Conservation (phyloP, 1,284 basidiomycete species). For the Amylostereum areolatum region DNA sequence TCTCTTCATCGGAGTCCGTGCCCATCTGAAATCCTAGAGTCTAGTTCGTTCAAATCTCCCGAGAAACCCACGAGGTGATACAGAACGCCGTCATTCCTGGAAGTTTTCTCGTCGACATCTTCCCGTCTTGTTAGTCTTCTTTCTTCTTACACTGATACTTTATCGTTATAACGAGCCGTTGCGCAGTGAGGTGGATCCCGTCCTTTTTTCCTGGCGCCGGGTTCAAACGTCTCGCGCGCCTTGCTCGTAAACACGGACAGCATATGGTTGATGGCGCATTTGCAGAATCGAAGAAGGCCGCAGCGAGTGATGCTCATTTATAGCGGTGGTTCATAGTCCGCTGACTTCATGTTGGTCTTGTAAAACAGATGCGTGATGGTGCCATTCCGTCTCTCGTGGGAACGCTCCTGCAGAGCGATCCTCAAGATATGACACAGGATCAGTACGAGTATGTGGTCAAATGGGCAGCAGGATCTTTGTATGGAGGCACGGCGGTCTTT, state of each 20-base stretch:
- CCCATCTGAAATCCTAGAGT: neutral
- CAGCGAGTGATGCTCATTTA: constrained; percentile 2
- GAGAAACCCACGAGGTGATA: constrained; percentile 34
- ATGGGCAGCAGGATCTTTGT: constrained; percentile 14
- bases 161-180: constrained; percentile 2
- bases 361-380: constrained; percentile 1
- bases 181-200: constrained; percentile 8
- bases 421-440: constrained; percentile 9
- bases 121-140: constrained; percentile 22
- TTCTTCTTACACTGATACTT: neutral
- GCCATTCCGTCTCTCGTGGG: constrained; percentile 11
- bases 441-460: constrained; percentile 13
- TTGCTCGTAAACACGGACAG: constrained; percentile 9
- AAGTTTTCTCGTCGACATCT: constrained; percentile 33
- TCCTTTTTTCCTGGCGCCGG: constrained; percentile 12
- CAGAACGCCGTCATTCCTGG: constrained; percentile 32
- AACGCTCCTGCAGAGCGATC: constrained; percentile 6
- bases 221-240: constrained; percentile 12
- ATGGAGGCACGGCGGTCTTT: constrained; percentile 7
- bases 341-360: too few relatives aligned
- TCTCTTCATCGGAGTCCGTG: neutral
- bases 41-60: constrained; percentile 33
- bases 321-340: too few relatives aligned
- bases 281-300: constrained; percentile 7
- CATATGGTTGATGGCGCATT: constrained; percentile 13